A percentile compares a stretch with the other conserved stretches of the same genome.
Evolutionary conservation across 1,284 basidiomycete genomes (phyloP).

Genomic region (Fomitopsis schrenkii): DNA sequence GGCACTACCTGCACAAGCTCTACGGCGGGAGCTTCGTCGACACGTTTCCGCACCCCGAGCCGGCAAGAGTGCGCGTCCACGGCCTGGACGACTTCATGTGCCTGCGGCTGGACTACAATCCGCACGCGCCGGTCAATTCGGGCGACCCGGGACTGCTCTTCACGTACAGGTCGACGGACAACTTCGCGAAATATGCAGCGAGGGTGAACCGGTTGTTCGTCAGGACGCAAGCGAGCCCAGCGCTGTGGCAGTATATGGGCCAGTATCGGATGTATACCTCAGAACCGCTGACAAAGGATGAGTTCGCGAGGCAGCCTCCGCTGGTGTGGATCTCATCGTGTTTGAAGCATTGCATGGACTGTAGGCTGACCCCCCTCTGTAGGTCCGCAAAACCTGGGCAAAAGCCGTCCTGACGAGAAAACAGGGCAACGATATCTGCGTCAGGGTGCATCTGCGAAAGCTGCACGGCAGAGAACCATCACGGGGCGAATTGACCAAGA

Average conservation of each 20-base stretch:
- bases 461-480: not conserved
- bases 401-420: not conserved
- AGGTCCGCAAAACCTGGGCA: conserved; percentile 4
- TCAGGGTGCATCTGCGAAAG: not conserved
- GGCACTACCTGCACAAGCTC: not conserved
- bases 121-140: conserved; percentile 3
- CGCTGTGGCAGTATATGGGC: conserved; percentile 4
- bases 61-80: not conserved
- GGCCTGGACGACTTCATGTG: conserved; percentile 7
- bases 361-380: too few species aligned
- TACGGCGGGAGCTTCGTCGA: conserved; percentile 7
- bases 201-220: conserved; percentile 3
- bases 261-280: conserved; percentile 2
- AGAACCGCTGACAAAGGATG: not conserved
- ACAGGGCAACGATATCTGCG: not conserved
- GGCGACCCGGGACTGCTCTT: conserved; percentile 4
- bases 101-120: not conserved
- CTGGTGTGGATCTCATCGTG: not conserved
- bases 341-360: not conserved
- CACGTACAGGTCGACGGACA: not conserved
- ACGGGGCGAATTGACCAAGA: not conserved
- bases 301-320: not conserved
- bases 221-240: not conserved
- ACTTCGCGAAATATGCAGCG: not conserved
- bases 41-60: conserved; percentile 1